Evolutionary conservation across 306 rosid species (phyloP), one percentile per base, ranked within the genome.

Genomic region (Ziziphus jujuba): DNA sequence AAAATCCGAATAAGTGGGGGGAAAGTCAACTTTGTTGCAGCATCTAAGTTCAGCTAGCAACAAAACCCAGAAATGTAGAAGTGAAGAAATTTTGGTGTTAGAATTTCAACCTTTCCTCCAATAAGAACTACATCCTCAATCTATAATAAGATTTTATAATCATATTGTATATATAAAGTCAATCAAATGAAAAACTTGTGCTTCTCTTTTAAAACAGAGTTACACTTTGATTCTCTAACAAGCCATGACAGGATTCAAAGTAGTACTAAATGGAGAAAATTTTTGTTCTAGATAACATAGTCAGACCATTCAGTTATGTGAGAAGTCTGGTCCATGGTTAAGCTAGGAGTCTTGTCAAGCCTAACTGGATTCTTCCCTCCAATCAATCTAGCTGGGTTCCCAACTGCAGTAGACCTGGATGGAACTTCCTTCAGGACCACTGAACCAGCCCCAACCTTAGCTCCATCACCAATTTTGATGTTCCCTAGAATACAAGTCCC

Each of bases 371-470:
- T 58, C 11, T 69, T 47, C 35, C 36, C 36, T 31, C 59, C 51
- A 14, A 69, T 40, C 50, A 58, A 20, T 21, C 28, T 54, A 9
- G 31, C 59, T 6, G 34, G 59, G 34, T 54, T 54, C 31, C 59
- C 59, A 54, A 23, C 59, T 11, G 59, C 59, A 21, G 59, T 12
- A 7, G 25, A 11, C 9, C 59, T 54, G n/a, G 31, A 59, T 10
- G 99, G 97, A 15, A 93, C 99, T 2, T 93, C 97, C 79, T 88
- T 93, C 0, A 93, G 66, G 9, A 93, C 99, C 47, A 93, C 96
- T 0, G 97, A 90, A 52, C 96, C 86, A 70, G 97, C 95, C 15
- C 99, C 99, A 56, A 93, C 84, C 71, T 88, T 88, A 4, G 97
- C 96, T 0, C 97, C 91, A 6, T 88, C 90, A 33, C 97, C 97